These are phyloP conservation scores for Penicillium diatomitis DNA, from an alignment of 495 filamentous ascomycete genomes.

Conservation along the genomic window DNA sequence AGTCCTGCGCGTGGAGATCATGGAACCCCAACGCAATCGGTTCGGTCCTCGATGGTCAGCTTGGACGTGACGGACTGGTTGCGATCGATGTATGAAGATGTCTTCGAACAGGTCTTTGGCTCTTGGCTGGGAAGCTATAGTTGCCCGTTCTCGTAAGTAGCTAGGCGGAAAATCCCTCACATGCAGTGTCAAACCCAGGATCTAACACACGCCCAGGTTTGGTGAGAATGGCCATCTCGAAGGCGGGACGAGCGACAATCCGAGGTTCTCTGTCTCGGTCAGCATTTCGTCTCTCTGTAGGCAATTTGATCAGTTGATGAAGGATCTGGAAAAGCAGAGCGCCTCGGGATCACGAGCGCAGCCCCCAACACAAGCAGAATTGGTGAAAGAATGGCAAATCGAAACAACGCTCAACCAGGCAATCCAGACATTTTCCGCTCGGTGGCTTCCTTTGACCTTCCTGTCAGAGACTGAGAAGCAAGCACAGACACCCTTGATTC, in stretches of 20 bases:
- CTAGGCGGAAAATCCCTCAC: neutral
- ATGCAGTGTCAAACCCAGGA: neutral
- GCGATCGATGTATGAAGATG: constrained; percentile 7
- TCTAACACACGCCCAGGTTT: constrained; percentile 4
- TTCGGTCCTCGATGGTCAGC: neutral
- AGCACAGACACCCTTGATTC: constrained; percentile 4
- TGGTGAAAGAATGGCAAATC: constrained; percentile 9
- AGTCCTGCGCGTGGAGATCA: neutral
- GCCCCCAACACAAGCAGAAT: constrained; percentile 3
- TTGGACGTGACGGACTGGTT: constrained; percentile 7
- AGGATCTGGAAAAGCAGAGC: constrained; percentile 5
- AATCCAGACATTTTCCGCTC: constrained; percentile 11
- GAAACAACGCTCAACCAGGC: constrained; percentile 7
- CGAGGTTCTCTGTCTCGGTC: constrained; percentile 6
- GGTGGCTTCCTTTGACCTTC: constrained; percentile 8
- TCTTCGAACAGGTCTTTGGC: constrained; percentile 12
- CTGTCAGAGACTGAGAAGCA: neutral
- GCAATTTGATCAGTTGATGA: constrained; percentile 15
- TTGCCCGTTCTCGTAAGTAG: constrained; percentile 12
- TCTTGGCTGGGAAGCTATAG: constrained; percentile 14
- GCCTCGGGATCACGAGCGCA: neutral
- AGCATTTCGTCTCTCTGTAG: constrained; percentile 11
- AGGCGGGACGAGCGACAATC: neutral
- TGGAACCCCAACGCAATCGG: neutral
- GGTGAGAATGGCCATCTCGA: constrained; percentile 5